These are phyloP conservation scores for Collybia nuda DNA, from an alignment of 768 basidiomycete species.

Conservation along the genomic window DNA sequence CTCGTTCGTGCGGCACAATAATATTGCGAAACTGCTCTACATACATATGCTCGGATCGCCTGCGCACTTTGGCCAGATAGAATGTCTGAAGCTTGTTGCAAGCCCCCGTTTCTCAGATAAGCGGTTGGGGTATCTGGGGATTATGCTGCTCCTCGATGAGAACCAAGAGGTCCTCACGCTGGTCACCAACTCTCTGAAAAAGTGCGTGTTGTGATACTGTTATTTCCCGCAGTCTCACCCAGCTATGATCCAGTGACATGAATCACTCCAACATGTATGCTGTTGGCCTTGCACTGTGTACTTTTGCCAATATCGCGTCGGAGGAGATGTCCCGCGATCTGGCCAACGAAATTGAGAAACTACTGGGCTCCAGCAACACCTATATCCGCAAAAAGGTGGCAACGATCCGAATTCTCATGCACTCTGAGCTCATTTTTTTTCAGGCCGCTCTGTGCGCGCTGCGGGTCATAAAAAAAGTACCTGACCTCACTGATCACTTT, in stretches of 20 bases:
- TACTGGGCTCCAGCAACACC: conserved; percentile 95
- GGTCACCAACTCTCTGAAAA: conserved; percentile 97
- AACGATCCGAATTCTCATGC: not conserved
- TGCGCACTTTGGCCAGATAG: conserved; percentile 99
- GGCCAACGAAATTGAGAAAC: conserved; percentile 96
- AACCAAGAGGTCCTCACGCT: conserved; percentile 96
- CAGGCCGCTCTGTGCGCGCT: conserved; percentile 95
- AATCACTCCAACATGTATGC: conserved; percentile 99
- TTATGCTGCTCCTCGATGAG: conserved; percentile 97
- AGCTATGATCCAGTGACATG: conserved; percentile 73
- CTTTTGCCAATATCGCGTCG: conserved; percentile 98
- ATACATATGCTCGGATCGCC: conserved; percentile 99
- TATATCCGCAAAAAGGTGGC: conserved; percentile 97
- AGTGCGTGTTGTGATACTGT: conserved; percentile 50
- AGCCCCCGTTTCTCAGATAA: conserved; percentile 97
- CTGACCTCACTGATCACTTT: conserved; percentile 94
- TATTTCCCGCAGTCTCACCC: not conserved
- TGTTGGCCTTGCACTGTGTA: conserved; percentile 94
- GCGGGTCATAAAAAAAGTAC: conserved; percentile 92
- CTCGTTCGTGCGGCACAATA: conserved; percentile 92
- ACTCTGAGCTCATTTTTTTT: conserved; percentile 2
- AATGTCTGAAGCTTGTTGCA: conserved; percentile 92
- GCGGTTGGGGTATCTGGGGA: conserved; percentile 92
- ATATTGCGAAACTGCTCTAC: conserved; percentile 96
- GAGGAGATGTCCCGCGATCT: conserved; percentile 99